Evolutionary conservation across 495 filamentous ascomycete species (phyloP).

Genomic region (Cercophora samala): DNA sequence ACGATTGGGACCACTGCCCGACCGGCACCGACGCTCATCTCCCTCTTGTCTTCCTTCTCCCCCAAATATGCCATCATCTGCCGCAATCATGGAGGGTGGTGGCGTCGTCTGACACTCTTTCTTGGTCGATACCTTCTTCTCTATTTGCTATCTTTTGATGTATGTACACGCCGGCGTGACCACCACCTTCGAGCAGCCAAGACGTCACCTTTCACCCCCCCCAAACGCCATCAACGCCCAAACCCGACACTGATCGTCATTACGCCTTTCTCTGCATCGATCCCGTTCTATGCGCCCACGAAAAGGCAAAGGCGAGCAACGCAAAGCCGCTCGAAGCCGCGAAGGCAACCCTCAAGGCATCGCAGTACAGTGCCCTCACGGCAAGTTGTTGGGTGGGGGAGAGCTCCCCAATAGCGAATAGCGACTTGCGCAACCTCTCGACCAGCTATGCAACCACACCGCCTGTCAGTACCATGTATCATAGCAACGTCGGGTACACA

Average conservation of each 20-base stretch:
- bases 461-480: neutral
- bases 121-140: neutral
- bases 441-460: constrained; percentile 38
- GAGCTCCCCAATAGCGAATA: constrained; percentile 49
- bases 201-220: neutral
- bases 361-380: constrained; percentile 48
- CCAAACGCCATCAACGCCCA: neutral
- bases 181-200: neutral
- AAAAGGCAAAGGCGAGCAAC: constrained; percentile 32
- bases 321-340: constrained; percentile 47
- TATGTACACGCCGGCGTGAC: neutral
- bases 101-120: neutral
- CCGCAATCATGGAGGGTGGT: neutral
- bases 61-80: neutral
- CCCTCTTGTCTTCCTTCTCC: neutral
- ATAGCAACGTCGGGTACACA: neutral
- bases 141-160: neutral
- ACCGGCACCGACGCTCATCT: neutral
- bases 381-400: constrained; percentile 47
- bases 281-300: constrained; percentile 30
- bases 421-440: constrained; percentile 53
- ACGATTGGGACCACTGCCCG: constrained; percentile 10
- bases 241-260: neutral
- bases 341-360: constrained; percentile 50
- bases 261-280: constrained; percentile 21